Percentiles rank a stretch among this genome's conserved stretches.
Evolutionary conservation across 768 basidiomycete species (phyloP).

Genomic region (Boletus pseudopeckii): DNA sequence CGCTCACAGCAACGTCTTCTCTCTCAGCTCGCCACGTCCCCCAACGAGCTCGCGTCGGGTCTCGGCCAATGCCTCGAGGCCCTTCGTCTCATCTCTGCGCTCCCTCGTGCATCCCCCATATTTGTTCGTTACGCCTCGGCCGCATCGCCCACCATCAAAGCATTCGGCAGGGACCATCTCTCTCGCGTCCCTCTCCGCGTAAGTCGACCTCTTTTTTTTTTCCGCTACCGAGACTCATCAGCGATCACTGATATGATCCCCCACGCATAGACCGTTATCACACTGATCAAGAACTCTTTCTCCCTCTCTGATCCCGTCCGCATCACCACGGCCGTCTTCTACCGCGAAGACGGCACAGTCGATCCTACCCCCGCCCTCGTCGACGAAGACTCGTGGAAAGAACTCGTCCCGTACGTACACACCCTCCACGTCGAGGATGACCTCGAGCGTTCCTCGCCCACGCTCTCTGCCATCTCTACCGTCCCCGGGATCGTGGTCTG

Average conservation of each 20-base stretch:
- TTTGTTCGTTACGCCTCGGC: conserved; percentile 22
- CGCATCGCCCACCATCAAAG: conserved; percentile 20
- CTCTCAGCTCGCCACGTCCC: conserved; percentile 30
- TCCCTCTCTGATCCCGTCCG: conserved; percentile 18
- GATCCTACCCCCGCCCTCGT: conserved; percentile 22
- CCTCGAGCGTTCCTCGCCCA: conserved; percentile 15
- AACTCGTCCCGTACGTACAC: conserved; percentile 31
- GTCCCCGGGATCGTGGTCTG: background rate
- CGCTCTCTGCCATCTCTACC: conserved; percentile 9
- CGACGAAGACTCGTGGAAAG: conserved; percentile 33
- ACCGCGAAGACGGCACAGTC: conserved; percentile 29
- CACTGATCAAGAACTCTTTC: conserved; percentile 24
- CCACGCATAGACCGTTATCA: conserved; percentile 21
- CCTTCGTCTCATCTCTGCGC: conserved; percentile 29
- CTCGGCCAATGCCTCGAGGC: conserved; percentile 34
- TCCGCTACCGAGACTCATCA: too few relatives aligned
- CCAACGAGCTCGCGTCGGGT: conserved; percentile 32
- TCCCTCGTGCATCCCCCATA: conserved; percentile 29
- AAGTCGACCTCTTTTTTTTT: background rate
- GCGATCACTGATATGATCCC: background rate
- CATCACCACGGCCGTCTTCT: conserved; percentile 25
- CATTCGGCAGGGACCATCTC: conserved; percentile 31
- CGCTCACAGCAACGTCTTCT: conserved; percentile 30
- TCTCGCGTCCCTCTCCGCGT: conserved; percentile 33
- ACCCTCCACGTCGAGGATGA: conserved; percentile 31